phyloP scores from a whole-genome alignment of 495 filamentous ascomycete species.

The Xanthoparmelia taractica region DNA sequence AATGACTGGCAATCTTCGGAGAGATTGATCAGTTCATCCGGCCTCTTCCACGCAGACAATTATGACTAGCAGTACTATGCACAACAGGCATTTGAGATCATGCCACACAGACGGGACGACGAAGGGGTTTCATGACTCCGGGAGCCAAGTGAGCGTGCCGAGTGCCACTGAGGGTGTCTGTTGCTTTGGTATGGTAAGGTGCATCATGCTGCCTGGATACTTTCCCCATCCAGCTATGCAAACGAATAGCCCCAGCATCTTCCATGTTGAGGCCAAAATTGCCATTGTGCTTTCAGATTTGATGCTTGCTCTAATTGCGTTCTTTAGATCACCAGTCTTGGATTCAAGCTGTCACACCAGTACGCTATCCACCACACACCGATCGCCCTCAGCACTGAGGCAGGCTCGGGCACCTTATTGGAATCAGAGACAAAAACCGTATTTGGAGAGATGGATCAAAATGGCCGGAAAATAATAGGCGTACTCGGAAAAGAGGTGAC shows the following conservation, averaged over 20 bases:
- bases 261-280: not conserved
- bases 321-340: not conserved
- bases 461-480: not conserved
- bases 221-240: not conserved
- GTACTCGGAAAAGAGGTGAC: not conserved
- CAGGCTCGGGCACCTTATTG: not conserved
- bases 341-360: not conserved
- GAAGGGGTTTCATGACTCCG: not conserved
- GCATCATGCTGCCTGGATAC: not conserved
- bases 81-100: not conserved
- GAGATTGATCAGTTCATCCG: not conserved
- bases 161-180: not conserved
- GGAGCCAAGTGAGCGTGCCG: not conserved
- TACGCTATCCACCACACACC: not conserved
- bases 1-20: too few species aligned
- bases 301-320: not conserved
- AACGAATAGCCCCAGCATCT: not conserved
- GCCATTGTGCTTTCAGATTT: not conserved
- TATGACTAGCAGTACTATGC: not conserved
- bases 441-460: not conserved
- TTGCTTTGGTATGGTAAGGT: slow-evolving; percentile 12
- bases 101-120: not conserved
- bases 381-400: not conserved
- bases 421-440: not conserved
- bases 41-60: not conserved